Conservation (phyloP, 2,329 filamentous ascomycete species). For the Botrytis fabae region DNA sequence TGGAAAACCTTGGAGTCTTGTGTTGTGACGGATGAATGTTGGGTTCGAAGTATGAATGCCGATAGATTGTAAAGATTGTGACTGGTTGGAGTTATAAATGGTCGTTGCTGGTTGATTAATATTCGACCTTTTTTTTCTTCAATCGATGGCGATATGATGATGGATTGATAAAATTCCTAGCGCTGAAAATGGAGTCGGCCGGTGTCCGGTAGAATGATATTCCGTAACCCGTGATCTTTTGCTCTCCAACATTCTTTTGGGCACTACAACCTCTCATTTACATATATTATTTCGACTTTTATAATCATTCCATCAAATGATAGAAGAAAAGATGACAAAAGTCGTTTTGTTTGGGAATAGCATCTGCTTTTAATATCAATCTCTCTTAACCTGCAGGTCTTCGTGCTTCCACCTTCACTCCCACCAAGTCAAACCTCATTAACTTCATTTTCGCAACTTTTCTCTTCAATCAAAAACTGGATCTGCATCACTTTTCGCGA, state of each 20-base stretch:
- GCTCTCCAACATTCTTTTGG: neutral
- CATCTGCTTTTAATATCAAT: neutral
- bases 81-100: neutral
- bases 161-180: slow-evolving; percentile 21
- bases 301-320: neutral
- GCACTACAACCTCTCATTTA: neutral
- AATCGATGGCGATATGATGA: slow-evolving; percentile 22
- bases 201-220: slow-evolving; percentile 1
- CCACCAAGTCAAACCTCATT: neutral
- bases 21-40: neutral
- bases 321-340: neutral
- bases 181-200: neutral
- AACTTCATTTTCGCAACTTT: neutral
- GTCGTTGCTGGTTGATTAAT: neutral
- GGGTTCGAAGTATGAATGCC: neutral
- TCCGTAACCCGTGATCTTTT: neutral
- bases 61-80: neutral
- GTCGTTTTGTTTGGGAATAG: neutral
- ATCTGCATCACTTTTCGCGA: no score
- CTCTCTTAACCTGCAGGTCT: neutral
- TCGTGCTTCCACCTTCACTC: neutral
- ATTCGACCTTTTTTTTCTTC: slow-evolving; percentile 8
- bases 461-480: neutral
- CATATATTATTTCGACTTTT: no score
- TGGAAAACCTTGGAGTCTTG: neutral